phyloP scores from a whole-genome alignment of 345 rosid genomes.

The Anacardium occidentale region DNA sequence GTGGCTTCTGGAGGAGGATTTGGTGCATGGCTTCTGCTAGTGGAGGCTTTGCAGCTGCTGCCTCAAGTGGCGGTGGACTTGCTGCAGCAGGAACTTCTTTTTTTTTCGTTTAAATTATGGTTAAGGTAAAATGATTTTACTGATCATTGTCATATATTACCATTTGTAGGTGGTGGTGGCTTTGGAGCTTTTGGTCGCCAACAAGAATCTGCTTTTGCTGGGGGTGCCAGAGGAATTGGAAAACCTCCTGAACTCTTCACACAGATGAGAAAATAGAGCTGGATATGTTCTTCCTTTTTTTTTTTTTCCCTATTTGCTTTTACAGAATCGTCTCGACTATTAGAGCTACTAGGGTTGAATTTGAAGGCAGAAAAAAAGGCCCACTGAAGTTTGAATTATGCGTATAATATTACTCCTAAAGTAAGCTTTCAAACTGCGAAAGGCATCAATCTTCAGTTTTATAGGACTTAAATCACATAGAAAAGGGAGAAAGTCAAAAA shows the following conservation, averaged over 20 bases:
- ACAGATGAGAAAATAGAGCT: slow-evolving; percentile 79
- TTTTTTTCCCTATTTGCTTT: no score
- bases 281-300: no score
- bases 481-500: no score
- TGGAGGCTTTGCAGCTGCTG: slow-evolving; percentile 17
- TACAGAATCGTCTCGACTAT: no score
- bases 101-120: background rate
- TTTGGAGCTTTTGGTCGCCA: slow-evolving; percentile 60
- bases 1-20: slow-evolving; percentile 35
- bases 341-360: no score
- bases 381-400: no score
- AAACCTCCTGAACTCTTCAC: slow-evolving; percentile 67
- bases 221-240: slow-evolving; percentile 41
- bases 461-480: no score
- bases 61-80: slow-evolving; percentile 34
- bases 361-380: no score
- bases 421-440: no score
- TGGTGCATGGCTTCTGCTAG: slow-evolving; percentile 23
- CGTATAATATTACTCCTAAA: no score
- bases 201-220: slow-evolving; percentile 60
- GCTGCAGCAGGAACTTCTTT: background rate
- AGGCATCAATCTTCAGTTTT: no score
- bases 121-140: background rate
- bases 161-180: slow-evolving; percentile 61
- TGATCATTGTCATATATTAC: background rate